These are phyloP conservation scores for Aspergillus ochraceus DNA, from an alignment of 2,329 filamentous ascomycete species.

Conservation along the genomic window DNA sequence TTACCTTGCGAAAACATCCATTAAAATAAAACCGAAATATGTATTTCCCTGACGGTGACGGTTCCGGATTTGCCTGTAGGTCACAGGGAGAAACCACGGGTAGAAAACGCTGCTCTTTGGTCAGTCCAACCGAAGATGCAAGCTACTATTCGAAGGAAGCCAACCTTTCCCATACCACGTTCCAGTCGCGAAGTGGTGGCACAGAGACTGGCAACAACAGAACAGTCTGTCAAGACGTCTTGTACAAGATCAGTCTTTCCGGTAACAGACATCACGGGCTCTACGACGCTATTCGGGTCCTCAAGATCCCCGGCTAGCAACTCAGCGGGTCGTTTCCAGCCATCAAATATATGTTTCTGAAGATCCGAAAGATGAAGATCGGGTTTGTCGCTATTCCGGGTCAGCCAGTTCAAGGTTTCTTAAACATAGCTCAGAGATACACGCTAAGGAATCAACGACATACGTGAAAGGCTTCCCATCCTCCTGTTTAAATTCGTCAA, in stretches of 20 bases:
- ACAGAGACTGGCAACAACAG: constrained; percentile 92
- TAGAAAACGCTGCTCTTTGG: constrained; percentile 60
- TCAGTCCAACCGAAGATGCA: neutral
- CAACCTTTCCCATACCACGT: constrained; percentile 67
- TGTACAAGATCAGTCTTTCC: constrained; percentile 80
- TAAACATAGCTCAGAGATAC: constrained; percentile 13
- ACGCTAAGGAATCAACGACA: constrained; percentile 22
- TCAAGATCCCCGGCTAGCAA: constrained; percentile 53
- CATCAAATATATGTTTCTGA: constrained; percentile 74
- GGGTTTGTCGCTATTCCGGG: constrained; percentile 60
- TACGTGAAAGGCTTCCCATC: constrained; percentile 65
- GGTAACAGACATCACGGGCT: constrained; percentile 58
- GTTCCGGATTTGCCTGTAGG: constrained; percentile 54
- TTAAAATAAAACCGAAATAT: constrained; percentile 94
- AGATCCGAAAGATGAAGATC: constrained; percentile 70
- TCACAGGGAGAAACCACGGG: constrained; percentile 77
- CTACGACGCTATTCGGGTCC: constrained; percentile 13
- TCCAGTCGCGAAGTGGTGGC: constrained; percentile 71
- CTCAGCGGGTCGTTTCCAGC: constrained; percentile 77
- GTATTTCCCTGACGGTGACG: constrained; percentile 84
- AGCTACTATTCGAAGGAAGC: constrained; percentile 15
- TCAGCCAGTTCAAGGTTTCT: constrained; percentile 18
- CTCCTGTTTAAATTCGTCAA: constrained; percentile 60
- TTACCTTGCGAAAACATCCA: constrained; percentile 81
- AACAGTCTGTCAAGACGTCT: constrained; percentile 94